A percentile compares a stretch with the other conserved stretches of the same genome.
Evolutionary conservation across 768 basidiomycete species (phyloP).

Genomic region (Wakefieldia striispora): DNA sequence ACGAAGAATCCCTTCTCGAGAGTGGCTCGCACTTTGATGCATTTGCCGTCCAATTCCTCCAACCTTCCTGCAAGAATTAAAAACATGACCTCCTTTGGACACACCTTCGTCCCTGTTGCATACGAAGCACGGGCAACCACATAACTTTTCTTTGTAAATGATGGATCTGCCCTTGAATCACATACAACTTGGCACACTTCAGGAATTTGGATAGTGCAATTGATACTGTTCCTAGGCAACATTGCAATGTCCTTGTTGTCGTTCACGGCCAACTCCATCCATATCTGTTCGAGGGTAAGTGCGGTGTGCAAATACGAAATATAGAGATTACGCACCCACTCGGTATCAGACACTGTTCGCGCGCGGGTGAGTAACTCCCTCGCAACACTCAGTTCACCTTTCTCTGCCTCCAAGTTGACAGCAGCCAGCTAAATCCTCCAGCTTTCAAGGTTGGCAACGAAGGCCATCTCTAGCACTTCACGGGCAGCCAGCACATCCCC

Average conservation of each 20-base stretch:
- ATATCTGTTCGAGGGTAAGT: constrained; percentile 60
- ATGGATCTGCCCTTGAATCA: constrained; percentile 95
- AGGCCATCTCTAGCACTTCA: constrained; percentile 83
- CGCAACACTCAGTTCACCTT: constrained; percentile 84
- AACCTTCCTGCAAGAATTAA: constrained; percentile 90
- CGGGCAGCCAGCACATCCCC: constrained; percentile 92
- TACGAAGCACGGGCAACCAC: constrained; percentile 75
- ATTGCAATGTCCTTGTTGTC: constrained; percentile 76
- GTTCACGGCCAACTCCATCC: constrained; percentile 99
- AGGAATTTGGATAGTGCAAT: constrained; percentile 83
- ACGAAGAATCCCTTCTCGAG: constrained; percentile 87
- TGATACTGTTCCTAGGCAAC: constrained; percentile 74
- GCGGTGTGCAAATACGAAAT: background rate
- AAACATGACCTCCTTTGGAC: constrained; percentile 78
- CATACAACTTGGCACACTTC: constrained; percentile 88
- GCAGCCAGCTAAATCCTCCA: constrained; percentile 98
- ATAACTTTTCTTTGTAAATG: constrained; percentile 57
- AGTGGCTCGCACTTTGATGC: constrained; percentile 88
- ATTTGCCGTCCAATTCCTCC: constrained; percentile 88
- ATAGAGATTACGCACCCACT: constrained; percentile 56
- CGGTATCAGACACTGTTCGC: constrained; percentile 86
- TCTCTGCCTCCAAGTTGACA: constrained; percentile 95
- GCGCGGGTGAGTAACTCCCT: constrained; percentile 85
- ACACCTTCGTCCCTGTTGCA: constrained; percentile 80
- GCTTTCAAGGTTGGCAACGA: constrained; percentile 93